Evolutionary conservation across 2,329 filamentous ascomycete species (phyloP), one percentile per base, ranked within the genome.

Genomic region (Bipolaris zeicola): DNA sequence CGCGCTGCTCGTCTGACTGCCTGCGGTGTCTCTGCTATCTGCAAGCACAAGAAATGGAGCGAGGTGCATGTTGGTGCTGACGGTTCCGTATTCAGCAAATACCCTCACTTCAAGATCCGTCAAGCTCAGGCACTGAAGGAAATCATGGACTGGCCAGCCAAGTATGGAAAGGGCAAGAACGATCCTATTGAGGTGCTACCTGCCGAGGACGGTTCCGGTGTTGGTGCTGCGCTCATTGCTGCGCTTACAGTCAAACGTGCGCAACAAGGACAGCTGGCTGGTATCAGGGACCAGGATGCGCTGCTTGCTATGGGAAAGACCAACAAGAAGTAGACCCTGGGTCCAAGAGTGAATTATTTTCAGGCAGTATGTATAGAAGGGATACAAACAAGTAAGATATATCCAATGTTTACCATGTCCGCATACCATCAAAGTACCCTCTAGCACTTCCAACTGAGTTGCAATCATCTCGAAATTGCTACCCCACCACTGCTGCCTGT

Each of bases 51-150:
- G 85, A 85, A 86, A 66, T 94, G 93, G 78, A 80, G 89, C 72
- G 84, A 85, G 36, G 96, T 91, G 81, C 95, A 98, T 77, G 95
- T 99, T 39, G 95, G 95, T 69, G 95, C 95, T 49, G 95, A 99
- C 74, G 95, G 95, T 36, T 96, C 91, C 16, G 94, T 99, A 52
- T 99, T 99, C 82, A 97, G 96, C 84, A 98, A 98, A 78, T 99
- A 99, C 80, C 95, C 95, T 11, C 90, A 96, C 80, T 99, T 99
- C 86, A 97, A 97, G 83, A 86, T 88, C 55, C 89, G 95, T 52
- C 93, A 94, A 53, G 94, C 95, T 13, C 84, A 89, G 76, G 95
- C 95, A 26, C 85, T 99, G 50, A 88, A 91, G 52, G 95, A 99
- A 82, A 97, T 99, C 64, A 86, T 99, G 36, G 94, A 96, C 81